Evolutionary conservation across 2,329 filamentous ascomycete species (phyloP).

Genomic region (Parastagonospora avenae): DNA sequence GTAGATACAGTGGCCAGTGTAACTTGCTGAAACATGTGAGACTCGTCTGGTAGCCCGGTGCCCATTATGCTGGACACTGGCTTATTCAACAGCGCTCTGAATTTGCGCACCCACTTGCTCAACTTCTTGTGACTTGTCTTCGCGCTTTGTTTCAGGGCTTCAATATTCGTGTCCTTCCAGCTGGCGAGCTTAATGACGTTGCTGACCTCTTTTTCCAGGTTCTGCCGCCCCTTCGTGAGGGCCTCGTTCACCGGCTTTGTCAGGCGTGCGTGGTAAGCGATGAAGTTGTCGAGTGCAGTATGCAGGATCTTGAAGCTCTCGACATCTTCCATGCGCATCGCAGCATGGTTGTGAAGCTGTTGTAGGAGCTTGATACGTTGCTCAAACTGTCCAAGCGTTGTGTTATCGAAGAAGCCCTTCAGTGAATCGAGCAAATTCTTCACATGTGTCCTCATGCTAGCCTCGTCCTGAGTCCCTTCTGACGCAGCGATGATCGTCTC

Average conservation of each 20-base stretch:
- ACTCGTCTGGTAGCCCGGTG: slow-evolving; percentile 39
- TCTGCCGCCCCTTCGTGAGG: slow-evolving; percentile 69
- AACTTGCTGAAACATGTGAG: slow-evolving; percentile 7
- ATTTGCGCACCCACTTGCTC: slow-evolving; percentile 89
- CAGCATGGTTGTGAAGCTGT: slow-evolving; percentile 67
- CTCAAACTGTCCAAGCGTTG: slow-evolving; percentile 80
- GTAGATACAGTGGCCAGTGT: slow-evolving; percentile 18
- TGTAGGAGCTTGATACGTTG: slow-evolving; percentile 73
- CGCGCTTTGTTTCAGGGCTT: slow-evolving; percentile 84
- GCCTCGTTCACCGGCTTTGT: slow-evolving; percentile 67
- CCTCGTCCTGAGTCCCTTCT: slow-evolving; percentile 63
- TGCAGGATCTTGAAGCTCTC: slow-evolving; percentile 59
- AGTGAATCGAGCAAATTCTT: slow-evolving; percentile 75
- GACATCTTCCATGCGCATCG: slow-evolving; percentile 63
- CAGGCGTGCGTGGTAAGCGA: slow-evolving; percentile 75
- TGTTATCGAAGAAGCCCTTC: slow-evolving; percentile 76
- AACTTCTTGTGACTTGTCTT: slow-evolving; percentile 89
- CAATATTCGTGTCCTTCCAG: slow-evolving; percentile 98
- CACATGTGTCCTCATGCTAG: slow-evolving; percentile 67
- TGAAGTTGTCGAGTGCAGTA: slow-evolving; percentile 74
- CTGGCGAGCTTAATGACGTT: slow-evolving; percentile 91
- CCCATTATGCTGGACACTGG: slow-evolving; percentile 67
- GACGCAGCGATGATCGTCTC: slow-evolving; percentile 83
- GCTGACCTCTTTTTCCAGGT: slow-evolving; percentile 89
- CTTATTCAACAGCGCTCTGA: slow-evolving; percentile 77